Conservation (phyloP, 1,284 basidiomycete species). For the Apiotrichum akiyoshidainum region DNA sequence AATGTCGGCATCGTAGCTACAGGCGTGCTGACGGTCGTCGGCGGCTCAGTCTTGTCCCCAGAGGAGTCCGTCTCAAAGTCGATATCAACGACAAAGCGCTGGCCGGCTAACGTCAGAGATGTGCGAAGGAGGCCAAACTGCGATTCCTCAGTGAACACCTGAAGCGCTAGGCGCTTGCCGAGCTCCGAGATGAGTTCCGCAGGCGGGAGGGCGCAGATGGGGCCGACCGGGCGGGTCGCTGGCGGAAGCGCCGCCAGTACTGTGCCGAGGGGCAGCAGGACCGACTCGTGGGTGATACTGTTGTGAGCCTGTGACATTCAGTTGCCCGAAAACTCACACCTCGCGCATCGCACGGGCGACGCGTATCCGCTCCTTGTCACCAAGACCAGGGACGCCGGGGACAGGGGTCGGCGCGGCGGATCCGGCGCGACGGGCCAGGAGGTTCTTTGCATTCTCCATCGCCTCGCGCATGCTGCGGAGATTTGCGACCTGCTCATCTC, state of each 20-base stretch:
- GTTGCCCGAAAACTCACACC: slow-evolving; percentile 12
- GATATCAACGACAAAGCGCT: slow-evolving; percentile 43
- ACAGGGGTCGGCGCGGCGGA: not conserved
- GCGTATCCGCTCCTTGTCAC: slow-evolving; percentile 14
- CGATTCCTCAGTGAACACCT: slow-evolving; percentile 44
- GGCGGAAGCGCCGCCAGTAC: slow-evolving; percentile 18
- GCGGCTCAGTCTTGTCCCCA: slow-evolving; percentile 25
- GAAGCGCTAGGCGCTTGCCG: slow-evolving; percentile 28
- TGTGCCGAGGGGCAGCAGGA: slow-evolving; percentile 24
- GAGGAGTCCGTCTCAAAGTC: slow-evolving; percentile 39
- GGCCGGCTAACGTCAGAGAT: slow-evolving; percentile 40
- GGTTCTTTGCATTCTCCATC: slow-evolving; percentile 21
- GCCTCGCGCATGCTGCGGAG: slow-evolving; percentile 35
- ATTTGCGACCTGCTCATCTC: slow-evolving; percentile 23
- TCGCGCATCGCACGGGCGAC: slow-evolving; percentile 23
- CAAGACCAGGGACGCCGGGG: not conserved
- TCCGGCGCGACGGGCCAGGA: slow-evolving; percentile 3
- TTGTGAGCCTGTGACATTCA: slow-evolving; percentile 1
- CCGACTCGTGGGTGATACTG: slow-evolving; percentile 35
- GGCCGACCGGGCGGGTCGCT: slow-evolving; percentile 19
- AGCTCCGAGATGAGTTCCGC: slow-evolving; percentile 34
- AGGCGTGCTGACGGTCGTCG: slow-evolving; percentile 5
- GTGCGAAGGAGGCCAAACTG: slow-evolving; percentile 44
- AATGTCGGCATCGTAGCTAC: not conserved
- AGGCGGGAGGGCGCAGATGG: slow-evolving; percentile 21